These are phyloP conservation scores for Inga leiocalycina DNA, from an alignment of 306 rosid genomes.

Conservation along the genomic window DNA sequence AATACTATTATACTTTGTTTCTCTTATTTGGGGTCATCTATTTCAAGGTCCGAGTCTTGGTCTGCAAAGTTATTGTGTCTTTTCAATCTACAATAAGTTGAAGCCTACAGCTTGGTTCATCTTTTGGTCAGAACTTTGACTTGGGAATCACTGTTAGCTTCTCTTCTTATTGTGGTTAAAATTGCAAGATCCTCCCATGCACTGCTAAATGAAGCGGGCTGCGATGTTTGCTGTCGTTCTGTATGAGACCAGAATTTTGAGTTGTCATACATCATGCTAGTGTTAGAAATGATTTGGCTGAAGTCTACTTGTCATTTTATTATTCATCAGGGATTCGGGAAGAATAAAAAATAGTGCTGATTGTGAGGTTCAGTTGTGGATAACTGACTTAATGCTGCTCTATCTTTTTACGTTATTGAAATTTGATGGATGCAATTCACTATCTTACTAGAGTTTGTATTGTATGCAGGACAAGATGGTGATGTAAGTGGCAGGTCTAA, in stretches of 20 bases:
- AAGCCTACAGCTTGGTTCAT: neutral
- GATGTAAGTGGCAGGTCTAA: slow-evolving; percentile 81
- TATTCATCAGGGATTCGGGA: neutral
- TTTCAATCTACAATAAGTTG: neutral
- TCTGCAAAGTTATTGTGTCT: neutral
- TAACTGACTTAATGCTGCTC: neutral
- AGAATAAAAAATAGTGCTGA: neutral
- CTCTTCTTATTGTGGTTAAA: neutral
- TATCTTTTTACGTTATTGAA: slow-evolving; percentile 11
- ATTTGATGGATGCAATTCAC: neutral
- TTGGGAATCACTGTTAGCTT: neutral
- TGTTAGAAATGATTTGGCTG: neutral
- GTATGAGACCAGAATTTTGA: neutral
- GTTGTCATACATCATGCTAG: neutral
- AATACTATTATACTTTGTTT: neutral
- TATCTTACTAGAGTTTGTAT: slow-evolving; percentile 18
- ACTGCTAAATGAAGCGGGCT: neutral
- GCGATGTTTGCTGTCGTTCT: neutral
- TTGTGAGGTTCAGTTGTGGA: neutral
- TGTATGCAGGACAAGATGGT: slow-evolving; percentile 54
- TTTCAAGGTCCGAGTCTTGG: neutral
- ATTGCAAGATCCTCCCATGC: neutral
- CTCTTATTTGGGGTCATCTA: neutral
- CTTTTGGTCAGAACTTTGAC: neutral
- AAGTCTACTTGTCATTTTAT: neutral